Conservation (phyloP, 2,329 filamentous ascomycete species). For the Harringtonia aguacate region DNA sequence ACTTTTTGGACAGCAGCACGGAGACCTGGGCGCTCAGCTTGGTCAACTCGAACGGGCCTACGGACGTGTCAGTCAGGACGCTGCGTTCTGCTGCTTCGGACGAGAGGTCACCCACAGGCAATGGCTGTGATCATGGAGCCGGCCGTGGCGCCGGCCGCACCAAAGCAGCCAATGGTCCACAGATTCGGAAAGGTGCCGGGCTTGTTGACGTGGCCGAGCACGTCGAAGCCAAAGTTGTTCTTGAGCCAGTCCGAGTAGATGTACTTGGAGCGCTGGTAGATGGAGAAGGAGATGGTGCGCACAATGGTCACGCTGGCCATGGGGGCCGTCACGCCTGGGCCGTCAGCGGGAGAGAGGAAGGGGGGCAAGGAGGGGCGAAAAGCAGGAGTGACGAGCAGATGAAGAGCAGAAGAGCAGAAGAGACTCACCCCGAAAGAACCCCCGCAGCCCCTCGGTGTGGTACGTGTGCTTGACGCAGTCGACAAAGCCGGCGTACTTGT, state of each 20-base stretch:
- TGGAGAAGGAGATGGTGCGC: conserved; percentile 28
- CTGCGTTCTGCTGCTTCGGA: background rate
- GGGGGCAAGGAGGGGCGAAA: too few relatives aligned
- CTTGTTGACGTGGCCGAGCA: conserved; percentile 61
- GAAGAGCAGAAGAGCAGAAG: conserved; percentile 12
- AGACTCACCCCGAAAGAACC: conserved; percentile 66
- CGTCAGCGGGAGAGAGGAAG: background rate
- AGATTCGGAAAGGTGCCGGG: conserved; percentile 60
- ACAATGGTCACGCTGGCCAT: conserved; percentile 42
- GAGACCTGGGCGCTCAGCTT: conserved; percentile 82
- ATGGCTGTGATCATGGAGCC: conserved; percentile 71
- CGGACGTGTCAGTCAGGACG: background rate
- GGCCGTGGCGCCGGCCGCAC: conserved; percentile 65
- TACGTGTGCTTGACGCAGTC: conserved; percentile 72
- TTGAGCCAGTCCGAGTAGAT: conserved; percentile 61
- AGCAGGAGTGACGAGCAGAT: too few relatives aligned
- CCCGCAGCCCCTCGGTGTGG: conserved; percentile 56
- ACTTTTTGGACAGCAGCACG: conserved; percentile 57
- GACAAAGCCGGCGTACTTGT: conserved; percentile 63
- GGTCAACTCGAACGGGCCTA: conserved; percentile 77
- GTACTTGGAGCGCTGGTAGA: conserved; percentile 68
- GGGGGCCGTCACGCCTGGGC: conserved; percentile 63
- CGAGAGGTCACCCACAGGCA: conserved; percentile 43
- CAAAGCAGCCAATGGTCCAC: conserved; percentile 66
- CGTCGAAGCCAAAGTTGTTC: conserved; percentile 55